Base-by-base conservation (phyloP, 2,329 filamentous ascomycete species). In the Colletotrichum incanum region DNA sequence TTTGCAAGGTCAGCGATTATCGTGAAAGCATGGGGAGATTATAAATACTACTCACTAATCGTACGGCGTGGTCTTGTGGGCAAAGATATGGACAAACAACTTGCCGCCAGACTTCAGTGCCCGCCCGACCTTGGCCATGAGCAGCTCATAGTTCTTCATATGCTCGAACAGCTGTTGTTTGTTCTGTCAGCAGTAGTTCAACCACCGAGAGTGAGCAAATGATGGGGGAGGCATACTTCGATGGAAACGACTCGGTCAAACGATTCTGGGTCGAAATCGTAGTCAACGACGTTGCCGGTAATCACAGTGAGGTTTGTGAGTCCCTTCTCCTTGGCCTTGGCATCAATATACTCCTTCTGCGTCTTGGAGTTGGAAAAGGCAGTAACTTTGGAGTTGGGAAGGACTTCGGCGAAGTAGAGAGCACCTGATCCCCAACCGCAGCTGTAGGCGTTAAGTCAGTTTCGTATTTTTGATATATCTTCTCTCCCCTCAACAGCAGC, bases 131-230 rank as follows among this genome's bases (percentile, higher is more conserved):
- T 93, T 93, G 54, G 86, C 86, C 82, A 93, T 88, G 31, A 93
- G 86, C 16, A 90, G 82, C 73, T 91, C 87, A 80, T 93, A 93
- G 80, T 93, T 93, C 79, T 93, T 93, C 91, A 93, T 93, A 80
- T 93, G 92, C 79, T 93, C 92, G 77, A 94, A 93, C 16, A 93
- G 85, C 86, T 93, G 55, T 49, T 39, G 23, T 11, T 39, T 47
- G n/a, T 47, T 28, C 18, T 31, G n/a, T 62, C 50, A 59, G 28
- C n/a, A 20, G 4, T 37, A 28, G 23, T 43, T 58, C 6, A 28
- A 49, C 12, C 39, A 39, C 14, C 26, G 8, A 66, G 26, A 58
- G 41, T 59, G 31, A 72, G 43, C 43, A 28, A 23, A 28, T 11
- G 31, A 11, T 23, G 18, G 14, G 63, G 37, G 11, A 52, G 8